Evolutionary conservation across 495 filamentous ascomycete species (phyloP), one percentile per base, ranked within the genome.

Genomic region (Viridothelium virens): DNA sequence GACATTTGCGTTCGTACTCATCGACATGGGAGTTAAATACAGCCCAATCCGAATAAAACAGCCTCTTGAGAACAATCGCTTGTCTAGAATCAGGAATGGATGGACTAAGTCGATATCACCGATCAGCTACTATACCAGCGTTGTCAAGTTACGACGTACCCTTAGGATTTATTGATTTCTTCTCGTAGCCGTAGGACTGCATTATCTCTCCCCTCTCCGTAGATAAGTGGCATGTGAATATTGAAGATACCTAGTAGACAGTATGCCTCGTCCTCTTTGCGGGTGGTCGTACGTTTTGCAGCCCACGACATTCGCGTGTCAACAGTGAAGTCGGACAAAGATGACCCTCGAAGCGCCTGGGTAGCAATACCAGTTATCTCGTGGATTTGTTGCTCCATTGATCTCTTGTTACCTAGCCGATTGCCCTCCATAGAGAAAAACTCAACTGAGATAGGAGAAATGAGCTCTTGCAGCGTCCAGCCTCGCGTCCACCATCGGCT

Each of bases 21-120:
- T 64, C 44, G 14, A n/a, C 11, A 53, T 67, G 65, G 11, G 71
- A 69, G 67, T 70, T 65, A 71, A 74, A 73, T 46, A 46, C 41
- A 46, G 41, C 1, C 41, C 16, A 46, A 46, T 46, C 16, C 41
- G 41, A 46, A 46, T 46, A 16, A 46, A 46, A 46, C 41, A 46
- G 16, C 9, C 41, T 46, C 41, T 46, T 46, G 41, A 46, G 41
- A 16, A 46, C 41, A 46, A 16, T 0, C 16, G 41, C 41, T 46
- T 46, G 41, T 7, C 41, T 46, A 46, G 7, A 16, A 46, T 46
- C 41, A 1, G 9, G 41, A 16, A 46, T 46, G 41, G 41, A 46
- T 9, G 41, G 1, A 46, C 41, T 46, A 46, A 16, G 1, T 16
- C 41, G 16, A 16, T 1, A 16, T 46, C 1, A 46, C 41, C 41